Evolutionary conservation across 768 basidiomycete genomes (phyloP).

Genomic region (Clavulina sp.): DNA sequence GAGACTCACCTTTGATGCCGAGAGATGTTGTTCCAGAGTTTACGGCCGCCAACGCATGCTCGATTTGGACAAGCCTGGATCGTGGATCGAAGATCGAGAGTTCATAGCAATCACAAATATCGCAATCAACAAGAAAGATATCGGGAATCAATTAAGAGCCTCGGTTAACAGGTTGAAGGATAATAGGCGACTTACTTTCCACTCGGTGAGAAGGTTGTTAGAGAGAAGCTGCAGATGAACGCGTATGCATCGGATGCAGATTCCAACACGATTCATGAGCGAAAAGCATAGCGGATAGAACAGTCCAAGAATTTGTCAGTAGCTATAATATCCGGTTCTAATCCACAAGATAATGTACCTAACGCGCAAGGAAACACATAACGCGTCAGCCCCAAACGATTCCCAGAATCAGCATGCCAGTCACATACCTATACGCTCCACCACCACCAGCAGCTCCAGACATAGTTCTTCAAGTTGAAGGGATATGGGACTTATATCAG

Average conservation of each 20-base stretch:
- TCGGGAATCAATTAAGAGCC: not conserved
- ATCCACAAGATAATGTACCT: no score
- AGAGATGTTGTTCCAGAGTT: constrained; percentile 90
- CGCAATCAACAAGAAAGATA: no score
- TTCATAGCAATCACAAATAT: no score
- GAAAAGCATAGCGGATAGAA: no score
- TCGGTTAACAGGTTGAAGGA: not conserved
- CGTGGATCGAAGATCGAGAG: no score
- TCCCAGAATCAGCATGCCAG: no score
- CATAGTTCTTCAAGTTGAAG: no score
- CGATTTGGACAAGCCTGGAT: constrained; percentile 80
- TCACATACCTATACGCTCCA: constrained; percentile 51
- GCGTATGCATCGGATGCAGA: constrained; percentile 21
- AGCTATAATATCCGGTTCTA: no score
- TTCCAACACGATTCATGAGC: constrained; percentile 12
- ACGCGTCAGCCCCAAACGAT: no score
- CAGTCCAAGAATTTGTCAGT: no score
- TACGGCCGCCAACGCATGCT: constrained; percentile 96
- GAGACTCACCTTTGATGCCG: constrained; percentile 79
- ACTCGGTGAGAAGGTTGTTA: constrained; percentile 98
- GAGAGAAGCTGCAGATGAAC: constrained; percentile 65
- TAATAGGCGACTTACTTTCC: constrained; percentile 35
- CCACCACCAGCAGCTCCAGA: constrained; percentile 22
- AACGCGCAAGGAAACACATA: no score
- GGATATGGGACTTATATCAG: no score